A percentile compares a stretch with the other conserved stretches of the same genome.
phyloP scores from a whole-genome alignment of 2,329 filamentous ascomycete genomes.

The Hypoxylon sp. region DNA sequence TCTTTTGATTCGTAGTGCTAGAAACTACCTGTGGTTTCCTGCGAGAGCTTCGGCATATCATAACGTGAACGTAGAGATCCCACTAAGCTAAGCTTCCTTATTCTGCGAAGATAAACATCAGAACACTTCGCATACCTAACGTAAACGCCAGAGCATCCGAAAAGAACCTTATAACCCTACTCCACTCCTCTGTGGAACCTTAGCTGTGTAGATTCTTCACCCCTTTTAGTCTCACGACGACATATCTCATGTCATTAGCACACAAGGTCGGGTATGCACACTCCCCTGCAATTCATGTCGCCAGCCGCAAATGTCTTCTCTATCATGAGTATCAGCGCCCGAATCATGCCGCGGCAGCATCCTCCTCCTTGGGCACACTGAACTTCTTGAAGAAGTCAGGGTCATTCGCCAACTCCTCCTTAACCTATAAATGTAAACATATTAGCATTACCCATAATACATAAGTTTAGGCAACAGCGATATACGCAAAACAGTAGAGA shows the following conservation, averaged over 20 bases:
- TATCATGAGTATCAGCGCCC: not conserved
- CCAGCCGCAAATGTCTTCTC: not conserved
- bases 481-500: conserved; percentile 40
- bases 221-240: not conserved
- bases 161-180: conserved; percentile 2
- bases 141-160: conserved; percentile 19
- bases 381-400: conserved; percentile 86
- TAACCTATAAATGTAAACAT: conserved; percentile 72
- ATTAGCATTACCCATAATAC: conserved; percentile 25
- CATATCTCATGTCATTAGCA: conserved; percentile 6
- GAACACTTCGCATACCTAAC: conserved; percentile 10
- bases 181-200: conserved; percentile 3
- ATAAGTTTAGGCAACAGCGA: conserved; percentile 3
- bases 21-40: conserved; percentile 20
- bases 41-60: conserved; percentile 1
- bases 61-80: conserved; percentile 1
- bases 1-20: conserved; percentile 21
- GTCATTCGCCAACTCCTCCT: conserved; percentile 90
- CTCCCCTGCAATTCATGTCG: not conserved
- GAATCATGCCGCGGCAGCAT: conserved; percentile 56
- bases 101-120: conserved; percentile 14
- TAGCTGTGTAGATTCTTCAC: not conserved
- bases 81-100: conserved; percentile 4
- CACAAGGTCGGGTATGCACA: not conserved
- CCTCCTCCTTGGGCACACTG: conserved; percentile 65